These are phyloP conservation scores for Rhizomucor pusillus DNA, from an alignment of 371 early-diverging fungal species.

Conservation along the genomic window DNA sequence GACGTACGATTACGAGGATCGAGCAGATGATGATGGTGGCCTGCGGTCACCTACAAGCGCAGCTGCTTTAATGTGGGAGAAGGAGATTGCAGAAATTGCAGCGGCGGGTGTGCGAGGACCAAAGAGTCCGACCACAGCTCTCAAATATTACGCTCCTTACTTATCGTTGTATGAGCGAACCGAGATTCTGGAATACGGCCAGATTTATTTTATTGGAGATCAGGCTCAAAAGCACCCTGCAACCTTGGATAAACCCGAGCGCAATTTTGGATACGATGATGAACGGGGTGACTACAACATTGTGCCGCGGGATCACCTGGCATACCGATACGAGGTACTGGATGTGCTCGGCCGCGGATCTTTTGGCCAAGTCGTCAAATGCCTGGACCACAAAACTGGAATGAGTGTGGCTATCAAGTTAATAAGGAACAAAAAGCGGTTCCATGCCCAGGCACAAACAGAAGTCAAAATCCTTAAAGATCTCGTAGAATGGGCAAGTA, in stretches of 20 bases:
- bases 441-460: conserved; percentile 92
- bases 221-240: conserved; percentile 47
- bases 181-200: conserved; percentile 71
- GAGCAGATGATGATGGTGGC: conserved; percentile 3
- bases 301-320: conserved; percentile 80
- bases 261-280: conserved; percentile 85
- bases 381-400: conserved; percentile 85
- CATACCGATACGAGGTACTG: conserved; percentile 87
- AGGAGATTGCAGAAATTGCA: conserved; percentile 17
- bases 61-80: conserved; percentile 28
- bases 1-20: conserved; percentile 6
- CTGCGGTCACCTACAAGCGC: conserved; percentile 17
- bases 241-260: conserved; percentile 41
- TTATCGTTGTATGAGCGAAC: conserved; percentile 71
- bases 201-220: conserved; percentile 78
- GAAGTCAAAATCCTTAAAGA: conserved; percentile 88
- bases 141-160: conserved; percentile 50
- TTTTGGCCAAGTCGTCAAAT: conserved; percentile 95
- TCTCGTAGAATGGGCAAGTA: conserved; percentile 60
- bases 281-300: conserved; percentile 88
- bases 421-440: conserved; percentile 91
- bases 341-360: conserved; percentile 93
- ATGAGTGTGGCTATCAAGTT: conserved; percentile 91
- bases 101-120: conserved; percentile 22
- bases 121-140: conserved; percentile 32